Conservation (phyloP, 1,139 yeast genomes). For the Diutina ranongensis region DNA sequence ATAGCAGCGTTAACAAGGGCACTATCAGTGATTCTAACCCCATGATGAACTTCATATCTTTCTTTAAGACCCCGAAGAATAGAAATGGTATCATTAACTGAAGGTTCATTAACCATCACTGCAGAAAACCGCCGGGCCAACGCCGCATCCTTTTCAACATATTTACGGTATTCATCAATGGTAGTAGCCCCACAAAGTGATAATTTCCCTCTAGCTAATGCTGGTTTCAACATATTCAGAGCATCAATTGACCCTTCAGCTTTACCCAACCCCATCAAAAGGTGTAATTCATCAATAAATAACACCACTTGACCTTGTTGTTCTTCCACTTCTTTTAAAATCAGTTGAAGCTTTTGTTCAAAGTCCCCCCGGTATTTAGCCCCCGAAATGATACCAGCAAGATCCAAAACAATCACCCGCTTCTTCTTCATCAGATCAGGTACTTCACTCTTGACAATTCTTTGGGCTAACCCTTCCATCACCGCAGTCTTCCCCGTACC, state of each 20-base stretch:
- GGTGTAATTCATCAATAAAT: conserved; percentile 88
- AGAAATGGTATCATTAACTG: conserved; percentile 83
- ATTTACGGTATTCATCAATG: conserved; percentile 73
- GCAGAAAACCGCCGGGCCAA: conserved; percentile 88
- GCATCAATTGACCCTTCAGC: conserved; percentile 96
- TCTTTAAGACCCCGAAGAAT: conserved; percentile 90
- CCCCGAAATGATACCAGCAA: conserved; percentile 85
- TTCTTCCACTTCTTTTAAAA: conserved; percentile 78
- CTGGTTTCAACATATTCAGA: conserved; percentile 84
- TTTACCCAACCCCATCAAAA: conserved; percentile 85
- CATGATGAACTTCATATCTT: conserved; percentile 93
- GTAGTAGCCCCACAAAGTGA: conserved; percentile 98
- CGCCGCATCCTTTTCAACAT: conserved; percentile 88
- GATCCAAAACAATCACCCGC: conserved; percentile 69
- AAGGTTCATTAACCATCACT: conserved; percentile 80
- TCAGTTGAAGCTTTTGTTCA: conserved; percentile 78
- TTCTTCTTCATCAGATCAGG: conserved; percentile 90
- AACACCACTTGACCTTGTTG: conserved; percentile 69
- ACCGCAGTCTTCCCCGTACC: conserved; percentile 98
- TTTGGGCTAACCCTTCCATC: conserved; percentile 91
- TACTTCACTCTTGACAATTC: conserved; percentile 83
- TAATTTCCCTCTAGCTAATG: conserved; percentile 82
- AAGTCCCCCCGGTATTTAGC: conserved; percentile 95
- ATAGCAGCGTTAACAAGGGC: conserved; percentile 93
- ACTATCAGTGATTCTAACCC: conserved; percentile 89